Percentiles rank a stretch among this genome's conserved stretches.
Evolutionary conservation across 305 asterid genomes (phyloP).

Genomic region (Fraxinus ornus): DNA sequence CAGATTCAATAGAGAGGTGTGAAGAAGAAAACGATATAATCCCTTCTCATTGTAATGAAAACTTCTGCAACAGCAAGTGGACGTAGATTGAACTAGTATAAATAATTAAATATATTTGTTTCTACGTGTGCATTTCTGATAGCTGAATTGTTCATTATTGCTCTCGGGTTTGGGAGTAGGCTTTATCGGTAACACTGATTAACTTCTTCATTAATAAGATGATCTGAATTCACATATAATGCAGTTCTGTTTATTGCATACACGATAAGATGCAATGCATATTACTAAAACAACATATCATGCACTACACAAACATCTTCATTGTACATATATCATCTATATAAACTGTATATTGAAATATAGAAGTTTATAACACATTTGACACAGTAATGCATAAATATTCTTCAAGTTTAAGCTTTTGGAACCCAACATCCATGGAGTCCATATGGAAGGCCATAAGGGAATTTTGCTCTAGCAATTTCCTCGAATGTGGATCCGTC

Average conservation of each 20-base stretch:
- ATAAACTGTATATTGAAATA: not conserved
- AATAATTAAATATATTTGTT: not conserved
- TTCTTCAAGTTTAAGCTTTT: slow-evolving; percentile 30
- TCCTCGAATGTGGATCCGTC: slow-evolving; percentile 88
- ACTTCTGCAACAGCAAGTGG: not conserved
- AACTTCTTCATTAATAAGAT: not conserved
- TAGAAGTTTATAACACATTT: not conserved
- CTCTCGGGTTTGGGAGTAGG: not conserved
- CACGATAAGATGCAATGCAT: not conserved
- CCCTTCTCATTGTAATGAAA: not conserved
- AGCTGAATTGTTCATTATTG: not conserved
- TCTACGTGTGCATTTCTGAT: not conserved
- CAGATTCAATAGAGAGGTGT: not conserved
- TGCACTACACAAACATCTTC: slow-evolving; percentile 1
- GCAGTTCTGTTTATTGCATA: not conserved
- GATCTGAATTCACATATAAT: slow-evolving; percentile 2
- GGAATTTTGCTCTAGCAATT: slow-evolving; percentile 88
- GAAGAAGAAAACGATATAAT: not conserved
- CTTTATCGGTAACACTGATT: not conserved
- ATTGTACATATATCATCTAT: slow-evolving; percentile 3
- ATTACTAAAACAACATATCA: not conserved
- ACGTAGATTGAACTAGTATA: not conserved
- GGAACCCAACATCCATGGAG: slow-evolving; percentile 98
- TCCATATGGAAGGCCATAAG: slow-evolving; percentile 97
- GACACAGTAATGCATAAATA: not conserved